These are phyloP conservation scores for Phialophora macrospora DNA, from an alignment of 2,329 filamentous ascomycete genomes.

Conservation along the genomic window DNA sequence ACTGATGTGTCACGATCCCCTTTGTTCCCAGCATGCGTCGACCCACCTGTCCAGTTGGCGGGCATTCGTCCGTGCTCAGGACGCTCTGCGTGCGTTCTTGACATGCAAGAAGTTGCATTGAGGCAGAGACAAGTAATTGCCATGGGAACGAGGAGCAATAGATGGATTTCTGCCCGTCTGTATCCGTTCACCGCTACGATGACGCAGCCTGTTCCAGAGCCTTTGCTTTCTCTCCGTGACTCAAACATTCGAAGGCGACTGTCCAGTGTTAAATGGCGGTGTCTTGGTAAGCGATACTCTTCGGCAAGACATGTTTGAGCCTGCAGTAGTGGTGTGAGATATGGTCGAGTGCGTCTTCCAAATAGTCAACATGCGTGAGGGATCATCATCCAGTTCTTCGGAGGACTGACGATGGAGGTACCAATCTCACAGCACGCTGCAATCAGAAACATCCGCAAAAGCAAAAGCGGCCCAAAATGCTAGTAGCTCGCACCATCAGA, in stretches of 20 bases:
- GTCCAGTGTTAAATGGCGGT: neutral
- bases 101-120: constrained; percentile 13
- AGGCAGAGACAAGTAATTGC: neutral
- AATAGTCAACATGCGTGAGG: neutral
- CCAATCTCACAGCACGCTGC: neutral
- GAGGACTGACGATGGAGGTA: neutral
- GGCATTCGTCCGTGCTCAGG: neutral
- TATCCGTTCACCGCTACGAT: constrained; percentile 5
- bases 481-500: neutral
- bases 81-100: neutral
- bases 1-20: constrained; percentile 6
- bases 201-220: neutral
- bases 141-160: neutral
- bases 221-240: neutral
- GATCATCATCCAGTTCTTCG: neutral
- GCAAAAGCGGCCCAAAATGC: neutral
- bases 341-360: neutral
- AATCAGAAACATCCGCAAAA: neutral
- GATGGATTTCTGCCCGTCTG: neutral
- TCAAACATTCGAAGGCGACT: neutral
- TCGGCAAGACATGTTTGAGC: neutral
- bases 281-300: constrained; percentile 1
- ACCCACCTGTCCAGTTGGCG: constrained; percentile 8
- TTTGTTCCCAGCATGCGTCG: constrained; percentile 7
- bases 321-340: neutral